Conservation (phyloP, 2,329 filamentous ascomycete genomes). For the Chalara sp. region DNA sequence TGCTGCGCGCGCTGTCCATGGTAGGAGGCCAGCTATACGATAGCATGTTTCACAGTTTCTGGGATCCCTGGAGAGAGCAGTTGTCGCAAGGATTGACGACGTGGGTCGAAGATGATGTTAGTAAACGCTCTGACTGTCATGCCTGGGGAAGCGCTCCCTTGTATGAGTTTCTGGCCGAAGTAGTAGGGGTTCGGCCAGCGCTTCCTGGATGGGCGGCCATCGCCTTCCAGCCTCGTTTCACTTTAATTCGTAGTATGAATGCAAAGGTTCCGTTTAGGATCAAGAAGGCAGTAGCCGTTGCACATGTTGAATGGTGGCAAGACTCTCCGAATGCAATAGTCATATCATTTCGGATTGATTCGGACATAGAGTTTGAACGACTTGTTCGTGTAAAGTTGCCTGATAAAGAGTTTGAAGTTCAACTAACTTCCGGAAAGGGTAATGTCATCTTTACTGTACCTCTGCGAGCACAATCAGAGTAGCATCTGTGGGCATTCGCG, state of each 20-base stretch:
- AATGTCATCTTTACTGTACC: too few relatives aligned
- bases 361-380: too few relatives aligned
- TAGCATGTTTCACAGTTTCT: neutral
- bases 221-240: neutral
- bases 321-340: too few relatives aligned
- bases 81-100: neutral
- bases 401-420: too few relatives aligned
- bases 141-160: neutral
- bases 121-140: neutral
- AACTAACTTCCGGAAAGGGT: too few relatives aligned
- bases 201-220: neutral
- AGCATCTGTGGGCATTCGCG: too few relatives aligned
- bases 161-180: slow-evolving; percentile 1
- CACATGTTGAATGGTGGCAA: too few relatives aligned
- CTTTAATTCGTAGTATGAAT: neutral
- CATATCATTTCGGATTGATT: too few relatives aligned
- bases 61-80: neutral
- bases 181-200: neutral
- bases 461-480: too few relatives aligned
- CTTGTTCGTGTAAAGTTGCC: too few relatives aligned
- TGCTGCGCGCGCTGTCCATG: neutral
- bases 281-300: too few relatives aligned
- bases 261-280: neutral
- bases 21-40: neutral
- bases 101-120: neutral